phyloP scores from a whole-genome alignment of 2,329 filamentous ascomycete species.

The Sporothrix curviconia region DNA sequence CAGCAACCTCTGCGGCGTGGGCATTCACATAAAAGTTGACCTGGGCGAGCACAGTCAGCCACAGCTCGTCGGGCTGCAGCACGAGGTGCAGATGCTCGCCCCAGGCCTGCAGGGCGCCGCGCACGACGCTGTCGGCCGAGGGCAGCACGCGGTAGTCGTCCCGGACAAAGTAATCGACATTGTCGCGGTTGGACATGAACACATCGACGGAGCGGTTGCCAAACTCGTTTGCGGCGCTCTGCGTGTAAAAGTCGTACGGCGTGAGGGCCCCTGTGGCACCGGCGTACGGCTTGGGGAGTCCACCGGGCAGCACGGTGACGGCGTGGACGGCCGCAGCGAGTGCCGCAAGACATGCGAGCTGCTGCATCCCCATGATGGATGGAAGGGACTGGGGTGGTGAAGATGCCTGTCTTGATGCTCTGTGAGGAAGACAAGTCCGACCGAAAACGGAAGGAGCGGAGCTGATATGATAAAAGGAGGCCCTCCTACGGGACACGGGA shows the following conservation, averaged over 20 bases:
- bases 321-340: not conserved
- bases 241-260: conserved; percentile 17
- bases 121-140: conserved; percentile 35
- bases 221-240: conserved; percentile 21
- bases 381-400: too few relatives aligned
- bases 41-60: conserved; percentile 48
- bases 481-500: too few relatives aligned
- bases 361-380: not conserved
- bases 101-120: conserved; percentile 42
- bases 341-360: too few relatives aligned
- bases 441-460: too few relatives aligned
- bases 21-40: conserved; percentile 44
- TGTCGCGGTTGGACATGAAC: conserved; percentile 11
- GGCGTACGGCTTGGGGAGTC: conserved; percentile 16
- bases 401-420: too few relatives aligned
- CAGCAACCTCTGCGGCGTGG: conserved; percentile 35
- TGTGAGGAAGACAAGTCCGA: too few relatives aligned
- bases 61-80: conserved; percentile 47
- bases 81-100: conserved; percentile 43
- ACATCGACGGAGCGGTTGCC: conserved; percentile 14
- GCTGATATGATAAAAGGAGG: too few relatives aligned
- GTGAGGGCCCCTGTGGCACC: conserved; percentile 6
- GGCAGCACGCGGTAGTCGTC: conserved; percentile 15
- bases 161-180: conserved; percentile 10
- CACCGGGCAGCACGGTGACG: conserved; percentile 22